A percentile compares a stretch with the other conserved stretches of the same genome.
Evolutionary conservation across 305 asterid species (phyloP).

Genomic region (Vinca major): DNA sequence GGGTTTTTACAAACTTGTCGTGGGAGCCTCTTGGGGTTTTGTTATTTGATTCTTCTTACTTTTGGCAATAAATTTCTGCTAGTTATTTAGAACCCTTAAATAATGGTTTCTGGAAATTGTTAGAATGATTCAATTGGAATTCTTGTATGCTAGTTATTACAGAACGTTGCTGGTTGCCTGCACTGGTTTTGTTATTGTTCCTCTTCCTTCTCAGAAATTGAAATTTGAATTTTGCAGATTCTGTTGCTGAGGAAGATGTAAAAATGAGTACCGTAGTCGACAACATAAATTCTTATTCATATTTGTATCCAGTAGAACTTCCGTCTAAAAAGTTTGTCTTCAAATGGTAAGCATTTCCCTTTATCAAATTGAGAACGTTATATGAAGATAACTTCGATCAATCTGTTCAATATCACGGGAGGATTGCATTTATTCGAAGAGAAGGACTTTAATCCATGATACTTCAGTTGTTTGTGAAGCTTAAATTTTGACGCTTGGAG

Average conservation of each 20-base stretch:
- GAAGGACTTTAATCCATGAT: not conserved
- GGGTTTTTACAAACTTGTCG: too few relatives aligned
- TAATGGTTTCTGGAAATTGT: not conserved
- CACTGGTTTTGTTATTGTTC: conserved; percentile 10
- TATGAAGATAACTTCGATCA: conserved; percentile 1
- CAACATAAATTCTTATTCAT: conserved; percentile 81
- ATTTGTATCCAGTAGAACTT: conserved; percentile 54
- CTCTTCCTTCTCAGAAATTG: conserved; percentile 19
- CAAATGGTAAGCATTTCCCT: conserved; percentile 52
- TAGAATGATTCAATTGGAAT: not conserved
- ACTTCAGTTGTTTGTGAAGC: not conserved
- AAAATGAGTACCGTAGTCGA: conserved; percentile 54
- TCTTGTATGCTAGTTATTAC: conserved; percentile 5
- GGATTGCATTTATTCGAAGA: not conserved
- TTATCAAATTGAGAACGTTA: conserved; percentile 4
- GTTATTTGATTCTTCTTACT: not conserved
- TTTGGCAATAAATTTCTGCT: not conserved
- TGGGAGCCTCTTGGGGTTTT: not conserved
- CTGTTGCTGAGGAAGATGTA: conserved; percentile 52
- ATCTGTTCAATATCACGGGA: not conserved
- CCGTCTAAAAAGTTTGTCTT: conserved; percentile 60
- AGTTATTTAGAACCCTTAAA: not conserved
- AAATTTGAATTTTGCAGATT: conserved; percentile 30
- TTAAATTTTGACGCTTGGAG: not conserved
- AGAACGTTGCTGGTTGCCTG: conserved; percentile 15